Base-by-base conservation (phyloP, 106 monocot species). In the Dendrobium nobile region DNA sequence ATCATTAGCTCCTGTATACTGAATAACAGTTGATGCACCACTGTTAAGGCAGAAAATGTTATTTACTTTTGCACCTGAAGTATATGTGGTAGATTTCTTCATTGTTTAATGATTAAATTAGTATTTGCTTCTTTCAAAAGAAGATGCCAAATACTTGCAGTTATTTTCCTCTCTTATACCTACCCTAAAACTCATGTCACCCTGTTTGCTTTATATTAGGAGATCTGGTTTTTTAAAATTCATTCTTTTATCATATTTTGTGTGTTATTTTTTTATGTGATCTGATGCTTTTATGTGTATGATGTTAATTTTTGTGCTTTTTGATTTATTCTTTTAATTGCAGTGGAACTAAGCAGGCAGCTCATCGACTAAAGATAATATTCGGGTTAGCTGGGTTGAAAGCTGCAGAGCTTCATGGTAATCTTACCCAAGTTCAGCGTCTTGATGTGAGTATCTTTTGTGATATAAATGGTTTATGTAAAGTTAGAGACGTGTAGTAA, bases 351-450 rank as follows among this genome's bases (percentile, higher is more conserved):
- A 98, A 98, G 64, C 85, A 91, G 67, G 88, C 89, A 77, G 98
- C 98, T 82, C 98, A 98, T 85, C 89, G 98, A 81, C 78, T 98
- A 68, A 98, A 98, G 80, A 98, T 98, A 67, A 93, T 98, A 80
- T 98, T 98, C 88, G 98, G 98, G 67, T 85, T 98, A 42, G 87
- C 92, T 85, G 95, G 95, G 24, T 77, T 92, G 79, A 92, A 87
- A 81, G 98, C 98, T 78, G 91, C 95, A 67, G 98, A 98, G 85
- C 98, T 98, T 89, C 98, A 98, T 86, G 98, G 98, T 75, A 93
- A 95, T 87, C 98, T 98, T 81, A 92, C 98, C 40, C 98, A 98
- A 84, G 85, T 90, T 72, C 98, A 98, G 68, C 92, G 98, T 42
- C 92, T 98, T 84, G 92, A 95, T 91, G 98, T 95, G 73, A 91